phyloP scores from a whole-genome alignment of 2,329 filamentous ascomycete species.

The Penicillium freii region DNA sequence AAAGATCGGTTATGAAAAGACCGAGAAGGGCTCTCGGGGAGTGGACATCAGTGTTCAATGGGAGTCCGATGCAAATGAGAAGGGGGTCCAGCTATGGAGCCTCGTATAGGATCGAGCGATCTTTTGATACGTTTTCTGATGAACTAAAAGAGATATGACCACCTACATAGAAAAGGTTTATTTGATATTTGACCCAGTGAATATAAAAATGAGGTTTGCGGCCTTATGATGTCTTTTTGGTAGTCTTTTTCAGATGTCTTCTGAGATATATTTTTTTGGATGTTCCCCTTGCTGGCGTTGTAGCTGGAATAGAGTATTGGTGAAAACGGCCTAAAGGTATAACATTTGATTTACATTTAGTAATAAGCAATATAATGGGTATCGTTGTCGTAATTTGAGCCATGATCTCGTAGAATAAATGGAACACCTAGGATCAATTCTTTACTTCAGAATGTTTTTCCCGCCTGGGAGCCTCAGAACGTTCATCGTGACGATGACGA shows the following conservation, averaged over 20 bases:
- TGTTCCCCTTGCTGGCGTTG: too few species aligned
- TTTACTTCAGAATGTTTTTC: slow-evolving; percentile 1
- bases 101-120: slow-evolving; percentile 32
- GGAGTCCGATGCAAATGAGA: slow-evolving; percentile 48
- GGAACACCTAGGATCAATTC: background rate
- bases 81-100: slow-evolving; percentile 44
- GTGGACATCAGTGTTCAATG: slow-evolving; percentile 65
- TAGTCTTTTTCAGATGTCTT: too few species aligned
- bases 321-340: too few species aligned
- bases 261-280: too few species aligned
- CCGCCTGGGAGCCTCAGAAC: slow-evolving; percentile 10
- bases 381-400: background rate
- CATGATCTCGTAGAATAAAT: background rate
- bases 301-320: too few species aligned
- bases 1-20: slow-evolving; percentile 67
- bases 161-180: slow-evolving; percentile 4
- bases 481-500: slow-evolving; percentile 18
- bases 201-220: background rate
- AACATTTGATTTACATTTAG: background rate
- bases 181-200: background rate
- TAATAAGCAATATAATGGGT: background rate
- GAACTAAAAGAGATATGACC: slow-evolving; percentile 9
- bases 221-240: too few species aligned
- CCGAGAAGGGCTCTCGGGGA: slow-evolving; percentile 66
- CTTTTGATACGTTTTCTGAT: slow-evolving; percentile 11